Base-by-base conservation (phyloP, 2,329 filamentous ascomycete species). In the Clathrospora elynae region DNA sequence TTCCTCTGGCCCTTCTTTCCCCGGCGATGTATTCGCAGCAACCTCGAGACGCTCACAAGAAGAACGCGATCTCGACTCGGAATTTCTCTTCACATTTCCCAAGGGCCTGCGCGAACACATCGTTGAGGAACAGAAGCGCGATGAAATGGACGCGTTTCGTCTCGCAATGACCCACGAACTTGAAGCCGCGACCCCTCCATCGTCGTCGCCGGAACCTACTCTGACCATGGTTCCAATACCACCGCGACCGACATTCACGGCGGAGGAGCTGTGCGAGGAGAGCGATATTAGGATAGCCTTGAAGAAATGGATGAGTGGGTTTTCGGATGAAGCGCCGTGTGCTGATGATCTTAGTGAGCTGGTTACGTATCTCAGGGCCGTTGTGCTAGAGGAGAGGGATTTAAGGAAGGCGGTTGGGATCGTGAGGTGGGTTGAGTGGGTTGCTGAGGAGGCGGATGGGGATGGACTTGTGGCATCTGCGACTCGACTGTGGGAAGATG, bases 51-150 rank as follows among this genome's bases (percentile, higher is more conserved):
- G 28, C 17, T 9, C 23, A 12, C 11, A 33, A n/a, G n/a, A 39
- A 18, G 35, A 43, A 11, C 59, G 59, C 12, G 62, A 57, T 2
- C 54, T 67, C 3, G 66, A 70, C 44, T 75, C 81, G 0, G 83
- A 85, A 0, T 91, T 96, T 60, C 82, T 97, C 2, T 83, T 86
- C 1, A 90, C 90, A 11, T 75, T 97, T 1, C 92, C 92, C 0
- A 84, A 87, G 53, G 88, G 95, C 32, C 23, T 69, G 14, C 53
- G 65, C 22, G 37, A 41, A 11, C 91, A 97, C 69, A 78, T 97
- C 5, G 70, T 96, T 2, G 84, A 82, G 13, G 88, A 95, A 58
- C 85, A 91, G 61, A 79, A 57, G 30, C 53, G 61, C 18, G 51
- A 55, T 4, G 64, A 61, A 41, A 46, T 65, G n/a, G 50, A 57